Percentiles rank a stretch among this genome's conserved stretches.
These are phyloP conservation scores for Gaultheria prostrata DNA, from an alignment of 148 eudicot species.

Conservation along the genomic window DNA sequence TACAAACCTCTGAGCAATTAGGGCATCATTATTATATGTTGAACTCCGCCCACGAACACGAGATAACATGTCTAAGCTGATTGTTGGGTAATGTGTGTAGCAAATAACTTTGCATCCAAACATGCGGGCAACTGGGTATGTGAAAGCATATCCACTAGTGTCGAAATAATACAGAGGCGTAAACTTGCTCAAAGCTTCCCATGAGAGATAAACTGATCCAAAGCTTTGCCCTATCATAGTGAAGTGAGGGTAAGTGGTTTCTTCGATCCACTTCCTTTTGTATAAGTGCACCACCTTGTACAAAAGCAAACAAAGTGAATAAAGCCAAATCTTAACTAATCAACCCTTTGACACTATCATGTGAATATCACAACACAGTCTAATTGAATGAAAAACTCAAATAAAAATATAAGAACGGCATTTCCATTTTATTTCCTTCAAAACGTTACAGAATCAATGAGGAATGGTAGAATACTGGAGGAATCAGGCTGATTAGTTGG, in stretches of 20 bases:
- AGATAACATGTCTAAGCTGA: slow-evolving; percentile 94
- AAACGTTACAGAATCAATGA: not conserved
- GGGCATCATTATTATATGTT: slow-evolving; percentile 80
- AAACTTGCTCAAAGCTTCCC: slow-evolving; percentile 84
- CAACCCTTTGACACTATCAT: not conserved
- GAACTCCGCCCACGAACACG: slow-evolving; percentile 72
- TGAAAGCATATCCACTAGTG: slow-evolving; percentile 99
- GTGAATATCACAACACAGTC: not conserved
- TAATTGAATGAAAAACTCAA: not conserved
- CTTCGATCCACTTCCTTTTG: slow-evolving; percentile 96
- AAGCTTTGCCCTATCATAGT: slow-evolving; percentile 97
- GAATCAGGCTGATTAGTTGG: not conserved
- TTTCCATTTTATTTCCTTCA: not conserved
- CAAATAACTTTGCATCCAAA: slow-evolving; percentile 93
- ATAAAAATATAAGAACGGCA: not conserved
- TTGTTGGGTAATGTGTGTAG: slow-evolving; percentile 97
- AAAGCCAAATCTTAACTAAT: slow-evolving; percentile 4
- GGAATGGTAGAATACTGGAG: not conserved
- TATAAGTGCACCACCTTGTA: slow-evolving; percentile 82
- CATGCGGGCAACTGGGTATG: slow-evolving; percentile 82
- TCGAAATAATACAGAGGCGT: slow-evolving; percentile 78
- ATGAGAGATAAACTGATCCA: slow-evolving; percentile 88
- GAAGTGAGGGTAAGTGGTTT: slow-evolving; percentile 89
- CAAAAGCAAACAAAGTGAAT: not conserved
- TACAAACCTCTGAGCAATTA: slow-evolving; percentile 75